Evolutionary conservation across 2,329 filamentous ascomycete genomes (phyloP), one percentile per base, ranked within the genome.

Genomic region (Xylariaceae sp.): DNA sequence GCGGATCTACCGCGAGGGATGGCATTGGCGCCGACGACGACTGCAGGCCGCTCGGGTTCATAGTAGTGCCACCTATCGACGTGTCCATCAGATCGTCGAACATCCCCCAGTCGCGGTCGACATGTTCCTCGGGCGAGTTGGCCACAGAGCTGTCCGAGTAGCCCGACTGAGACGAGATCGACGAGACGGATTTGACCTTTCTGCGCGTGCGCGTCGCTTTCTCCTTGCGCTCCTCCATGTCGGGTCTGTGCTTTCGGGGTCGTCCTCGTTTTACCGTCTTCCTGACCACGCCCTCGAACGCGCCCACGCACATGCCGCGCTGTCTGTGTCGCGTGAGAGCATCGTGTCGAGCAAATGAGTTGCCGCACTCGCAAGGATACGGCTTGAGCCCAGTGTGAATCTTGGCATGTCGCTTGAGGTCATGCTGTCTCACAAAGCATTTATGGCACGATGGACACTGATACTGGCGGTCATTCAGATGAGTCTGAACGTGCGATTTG

Each of bases 381-480:
- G 91, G 89, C 71, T 96, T 96, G 67, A 94, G 85, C 37, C 90
- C 90, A 1, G 88, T 95, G 67, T 98, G 93, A 43, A 97, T 98
- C 69, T 97, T 96, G 53, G 90, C 86, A 62, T 98, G 93, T 46
- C 93, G 83, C 73, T 97, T 98, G 47, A 97, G 81, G 63, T 98
- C 93, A 63, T 98, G 93, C 56, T 95, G 90, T 29, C 93, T 85
- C 32, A 97, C 93, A 62, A 98, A 98, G 67, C 89, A 91, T 69
- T 97, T 97, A 39, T 85, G 77, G 70, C 93, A 98, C 41, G 87
- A 84, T 34, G 91, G 89, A 67, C 93, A 98, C 64, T 88, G 85
- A 68, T 89, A 98, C 62, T 96, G 93, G 36, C 93, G 80, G 64
- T 98, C 93, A 56, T 94, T 93, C 50, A 98, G 83, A 66, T 98